Conservation (phyloP, 1,139 yeast genomes). For the Geotrichum europaeum region DNA sequence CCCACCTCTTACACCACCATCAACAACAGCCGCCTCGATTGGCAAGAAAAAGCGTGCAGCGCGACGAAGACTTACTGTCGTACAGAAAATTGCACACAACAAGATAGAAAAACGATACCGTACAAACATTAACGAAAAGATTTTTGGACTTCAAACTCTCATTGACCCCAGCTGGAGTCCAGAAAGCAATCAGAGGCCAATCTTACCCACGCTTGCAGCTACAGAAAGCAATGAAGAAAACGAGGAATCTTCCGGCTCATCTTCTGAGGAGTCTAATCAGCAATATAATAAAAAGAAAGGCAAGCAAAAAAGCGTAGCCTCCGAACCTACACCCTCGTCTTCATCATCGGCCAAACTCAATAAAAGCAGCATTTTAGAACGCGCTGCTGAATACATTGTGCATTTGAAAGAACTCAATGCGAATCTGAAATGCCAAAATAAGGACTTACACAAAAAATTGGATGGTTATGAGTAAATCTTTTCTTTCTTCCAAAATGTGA, state of each 20-base stretch:
- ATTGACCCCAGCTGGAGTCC: background rate
- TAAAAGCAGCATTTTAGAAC: slow-evolving; percentile 8
- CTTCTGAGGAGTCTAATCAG: slow-evolving; percentile 37
- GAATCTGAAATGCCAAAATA: background rate
- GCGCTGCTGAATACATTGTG: slow-evolving; percentile 8
- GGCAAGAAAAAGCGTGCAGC: slow-evolving; percentile 43
- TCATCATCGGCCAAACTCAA: background rate
- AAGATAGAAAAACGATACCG: slow-evolving; percentile 65
- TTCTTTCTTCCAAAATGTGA: background rate
- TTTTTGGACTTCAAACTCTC: slow-evolving; percentile 43
- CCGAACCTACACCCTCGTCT: background rate
- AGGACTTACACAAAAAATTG: background rate
- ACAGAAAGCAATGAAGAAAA: slow-evolving; percentile 2
- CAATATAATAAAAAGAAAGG: background rate
- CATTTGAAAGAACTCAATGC: background rate
- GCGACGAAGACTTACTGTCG: slow-evolving; percentile 51
- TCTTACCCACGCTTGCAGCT: background rate
- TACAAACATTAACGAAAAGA: slow-evolving; percentile 66
- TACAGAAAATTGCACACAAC: slow-evolving; percentile 67
- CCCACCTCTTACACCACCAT: background rate
- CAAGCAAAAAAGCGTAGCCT: background rate
- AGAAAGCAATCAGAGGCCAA: background rate
- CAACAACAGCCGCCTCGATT: background rate
- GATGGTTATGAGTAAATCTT: background rate
- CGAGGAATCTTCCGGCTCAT: slow-evolving; percentile 60